These are phyloP conservation scores for Chaetothyriales sp. DNA, from an alignment of 2,329 filamentous ascomycete genomes.

Conservation along the genomic window DNA sequence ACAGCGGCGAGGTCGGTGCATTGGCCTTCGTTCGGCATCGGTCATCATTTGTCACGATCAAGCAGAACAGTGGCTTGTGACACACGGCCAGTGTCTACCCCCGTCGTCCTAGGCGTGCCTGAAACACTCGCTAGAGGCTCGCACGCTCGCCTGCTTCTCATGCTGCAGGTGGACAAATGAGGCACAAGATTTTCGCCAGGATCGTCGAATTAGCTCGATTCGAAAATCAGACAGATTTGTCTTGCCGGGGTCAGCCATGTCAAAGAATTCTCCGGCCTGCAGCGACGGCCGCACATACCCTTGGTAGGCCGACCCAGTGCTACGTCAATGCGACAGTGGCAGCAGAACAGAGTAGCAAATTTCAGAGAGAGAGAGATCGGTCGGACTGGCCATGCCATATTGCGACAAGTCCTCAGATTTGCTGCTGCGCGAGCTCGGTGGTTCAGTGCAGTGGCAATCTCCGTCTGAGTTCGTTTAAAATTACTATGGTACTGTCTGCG, in stretches of 20 bases:
- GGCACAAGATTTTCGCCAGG: background rate
- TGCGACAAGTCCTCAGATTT: background rate
- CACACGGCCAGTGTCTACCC: background rate
- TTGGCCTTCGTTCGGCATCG: background rate
- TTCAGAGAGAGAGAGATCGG: background rate
- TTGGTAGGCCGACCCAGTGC: background rate
- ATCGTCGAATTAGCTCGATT: background rate
- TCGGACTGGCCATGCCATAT: background rate
- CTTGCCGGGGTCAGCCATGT: background rate
- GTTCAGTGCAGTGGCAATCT: background rate
- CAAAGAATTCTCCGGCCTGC: background rate
- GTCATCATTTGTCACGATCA: background rate
- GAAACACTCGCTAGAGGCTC: background rate
- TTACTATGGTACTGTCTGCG: background rate
- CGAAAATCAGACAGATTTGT: background rate
- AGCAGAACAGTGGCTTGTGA: background rate
- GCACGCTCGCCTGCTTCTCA: background rate
- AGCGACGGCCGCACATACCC: background rate
- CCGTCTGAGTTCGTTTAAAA: background rate
- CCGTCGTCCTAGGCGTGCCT: background rate
- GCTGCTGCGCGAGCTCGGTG: background rate
- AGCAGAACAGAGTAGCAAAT: background rate
- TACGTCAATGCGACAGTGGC: background rate
- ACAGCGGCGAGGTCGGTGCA: background rate
- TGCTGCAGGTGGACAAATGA: background rate